phyloP scores from a whole-genome alignment of 768 basidiomycete genomes.

The Candolleomyces efflorescens region DNA sequence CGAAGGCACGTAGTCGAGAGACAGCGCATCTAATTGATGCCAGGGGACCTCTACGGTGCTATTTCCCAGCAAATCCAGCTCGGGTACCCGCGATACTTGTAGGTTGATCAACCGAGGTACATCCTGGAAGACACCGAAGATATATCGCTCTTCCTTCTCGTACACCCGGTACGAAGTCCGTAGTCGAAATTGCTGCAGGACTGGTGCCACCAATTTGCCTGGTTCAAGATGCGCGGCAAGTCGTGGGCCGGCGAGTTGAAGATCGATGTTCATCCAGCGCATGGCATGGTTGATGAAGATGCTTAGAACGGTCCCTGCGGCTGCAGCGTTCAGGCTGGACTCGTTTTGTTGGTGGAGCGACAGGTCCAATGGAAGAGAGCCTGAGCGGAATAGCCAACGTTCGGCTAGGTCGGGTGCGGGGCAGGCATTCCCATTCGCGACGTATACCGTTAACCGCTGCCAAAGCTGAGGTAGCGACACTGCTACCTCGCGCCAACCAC shows the following conservation, averaged over 20 bases:
- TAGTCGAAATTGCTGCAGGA: conserved; percentile 26
- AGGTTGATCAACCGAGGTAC: conserved; percentile 26
- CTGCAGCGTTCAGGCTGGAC: conserved; percentile 23
- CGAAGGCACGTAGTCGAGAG: conserved; percentile 23
- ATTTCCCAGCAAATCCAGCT: conserved; percentile 20
- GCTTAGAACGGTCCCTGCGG: conserved; percentile 23
- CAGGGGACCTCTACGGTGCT: conserved; percentile 25
- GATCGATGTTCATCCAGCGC: conserved; percentile 27
- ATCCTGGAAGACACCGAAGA: conserved; percentile 25
- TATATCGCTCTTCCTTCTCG: conserved; percentile 25
- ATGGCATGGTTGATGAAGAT: conserved; percentile 25
- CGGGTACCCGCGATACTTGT: conserved; percentile 27
- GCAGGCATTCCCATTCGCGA: conserved; percentile 24
- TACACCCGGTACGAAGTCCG: conserved; percentile 22
- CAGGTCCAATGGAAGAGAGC: conserved; percentile 26
- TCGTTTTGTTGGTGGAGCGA: conserved; percentile 29
- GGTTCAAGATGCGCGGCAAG: conserved; percentile 19
- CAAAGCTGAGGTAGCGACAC: conserved; percentile 35
- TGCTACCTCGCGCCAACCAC: conserved; percentile 37
- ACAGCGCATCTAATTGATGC: conserved; percentile 24
- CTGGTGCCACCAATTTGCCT: conserved; percentile 21
- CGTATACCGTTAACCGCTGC: conserved; percentile 29
- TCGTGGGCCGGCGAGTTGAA: conserved; percentile 28
- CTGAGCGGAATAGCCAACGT: conserved; percentile 30
- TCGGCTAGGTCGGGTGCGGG: conserved; percentile 24